These are phyloP conservation scores for Sporisorium sorghi DNA, from an alignment of 1,284 basidiomycete genomes.

Conservation along the genomic window DNA sequence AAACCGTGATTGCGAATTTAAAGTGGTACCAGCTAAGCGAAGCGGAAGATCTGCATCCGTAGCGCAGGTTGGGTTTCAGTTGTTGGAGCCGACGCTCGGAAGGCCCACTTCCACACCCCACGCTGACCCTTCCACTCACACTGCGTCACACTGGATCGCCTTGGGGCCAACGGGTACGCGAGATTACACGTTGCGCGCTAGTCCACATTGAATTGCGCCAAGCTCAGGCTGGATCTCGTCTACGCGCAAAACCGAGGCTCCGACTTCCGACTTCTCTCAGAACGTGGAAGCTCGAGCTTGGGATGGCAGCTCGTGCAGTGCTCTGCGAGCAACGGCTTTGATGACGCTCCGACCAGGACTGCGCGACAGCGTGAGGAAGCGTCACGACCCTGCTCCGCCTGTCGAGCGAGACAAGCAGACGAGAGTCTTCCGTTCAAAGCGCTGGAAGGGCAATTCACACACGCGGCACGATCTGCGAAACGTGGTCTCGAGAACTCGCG, in stretches of 20 bases:
- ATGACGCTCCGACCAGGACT: no score
- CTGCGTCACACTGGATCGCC: not conserved
- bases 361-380: no score
- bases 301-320: no score
- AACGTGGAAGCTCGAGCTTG: not conserved
- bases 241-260: not conserved
- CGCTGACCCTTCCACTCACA: not conserved
- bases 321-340: no score
- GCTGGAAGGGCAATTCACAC: no score
- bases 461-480: no score
- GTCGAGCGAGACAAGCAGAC: no score
- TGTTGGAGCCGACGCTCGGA: not conserved
- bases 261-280: not conserved
- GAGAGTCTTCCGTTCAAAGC: no score
- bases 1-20: not conserved
- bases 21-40: not conserved
- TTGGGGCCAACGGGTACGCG: not conserved
- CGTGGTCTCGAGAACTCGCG: no score
- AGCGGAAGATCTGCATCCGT: not conserved
- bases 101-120: not conserved
- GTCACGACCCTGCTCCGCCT: no score
- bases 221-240: not conserved
- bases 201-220: slow-evolving; percentile 2
- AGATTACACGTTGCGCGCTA: not conserved
- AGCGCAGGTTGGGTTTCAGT: not conserved